phyloP scores from a whole-genome alignment of 2,329 filamentous ascomycete species.

The Talaromyces sp. region DNA sequence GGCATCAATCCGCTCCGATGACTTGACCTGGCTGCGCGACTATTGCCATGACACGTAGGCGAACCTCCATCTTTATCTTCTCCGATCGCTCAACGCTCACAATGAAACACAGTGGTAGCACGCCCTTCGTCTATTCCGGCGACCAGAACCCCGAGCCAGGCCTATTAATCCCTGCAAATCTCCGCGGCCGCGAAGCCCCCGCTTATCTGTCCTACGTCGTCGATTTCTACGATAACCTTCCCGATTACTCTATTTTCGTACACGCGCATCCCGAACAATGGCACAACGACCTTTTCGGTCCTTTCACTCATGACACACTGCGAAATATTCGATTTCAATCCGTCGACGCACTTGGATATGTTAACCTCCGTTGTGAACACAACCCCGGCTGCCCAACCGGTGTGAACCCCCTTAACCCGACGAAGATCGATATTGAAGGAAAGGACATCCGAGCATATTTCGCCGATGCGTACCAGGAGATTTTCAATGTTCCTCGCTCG shows the following conservation, averaged over 20 bases:
- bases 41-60: slow-evolving; percentile 12
- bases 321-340: slow-evolving; percentile 30
- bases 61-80: background rate
- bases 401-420: slow-evolving; percentile 31
- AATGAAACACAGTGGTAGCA: slow-evolving; percentile 5
- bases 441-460: slow-evolving; percentile 27
- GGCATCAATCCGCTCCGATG: slow-evolving; percentile 9
- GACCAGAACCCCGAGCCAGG: slow-evolving; percentile 17
- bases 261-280: slow-evolving; percentile 42
- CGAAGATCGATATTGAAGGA: slow-evolving; percentile 21
- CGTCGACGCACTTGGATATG: slow-evolving; percentile 37
- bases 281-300: slow-evolving; percentile 30
- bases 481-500: slow-evolving; percentile 1
- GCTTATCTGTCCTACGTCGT: slow-evolving; percentile 65
- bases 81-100: too few relatives aligned
- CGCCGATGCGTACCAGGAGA: slow-evolving; percentile 10
- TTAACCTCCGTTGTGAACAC: slow-evolving; percentile 38
- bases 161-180: slow-evolving; percentile 10
- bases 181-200: slow-evolving; percentile 62
- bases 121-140: slow-evolving; percentile 25
- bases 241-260: slow-evolving; percentile 62
- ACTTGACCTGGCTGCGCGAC: slow-evolving; percentile 13
- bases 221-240: slow-evolving; percentile 61
- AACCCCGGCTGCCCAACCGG: slow-evolving; percentile 40
- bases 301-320: slow-evolving; percentile 24